Percentiles rank a stretch among this genome's conserved stretches.
These are phyloP conservation scores for Chamaecrista fasciculata DNA, from an alignment of 306 rosid genomes.

Conservation along the genomic window DNA sequence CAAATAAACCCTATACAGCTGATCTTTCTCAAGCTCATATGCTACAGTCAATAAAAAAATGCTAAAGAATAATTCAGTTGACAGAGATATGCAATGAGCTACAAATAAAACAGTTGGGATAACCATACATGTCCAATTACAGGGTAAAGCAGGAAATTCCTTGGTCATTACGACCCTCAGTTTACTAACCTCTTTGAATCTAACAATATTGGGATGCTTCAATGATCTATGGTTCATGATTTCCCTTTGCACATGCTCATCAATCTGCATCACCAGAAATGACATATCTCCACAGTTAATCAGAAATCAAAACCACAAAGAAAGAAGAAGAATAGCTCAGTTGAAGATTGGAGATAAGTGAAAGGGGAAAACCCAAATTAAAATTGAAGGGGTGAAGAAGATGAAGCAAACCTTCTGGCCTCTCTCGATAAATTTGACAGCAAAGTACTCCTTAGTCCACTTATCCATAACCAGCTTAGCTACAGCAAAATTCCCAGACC, in stretches of 20 bases:
- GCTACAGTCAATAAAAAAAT: neutral
- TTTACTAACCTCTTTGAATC: constrained; percentile 72
- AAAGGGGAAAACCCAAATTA: neutral
- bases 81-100: neutral
- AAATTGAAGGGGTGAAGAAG: constrained; percentile 10
- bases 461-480: constrained; percentile 65
- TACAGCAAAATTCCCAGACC: constrained; percentile 80
- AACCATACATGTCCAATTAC: neutral
- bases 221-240: constrained; percentile 89
- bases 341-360: neutral
- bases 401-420: constrained; percentile 61
- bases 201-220: constrained; percentile 79
- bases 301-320: constrained; percentile 16
- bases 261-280: constrained; percentile 51
- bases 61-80: neutral
- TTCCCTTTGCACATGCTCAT: constrained; percentile 74
- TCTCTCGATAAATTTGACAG: constrained; percentile 84
- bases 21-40: neutral
- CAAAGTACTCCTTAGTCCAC: constrained; percentile 49
- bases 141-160: neutral
- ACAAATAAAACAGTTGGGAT: neutral
- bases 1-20: neutral
- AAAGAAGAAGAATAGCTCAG: neutral
- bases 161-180: neutral
- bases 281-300: constrained; percentile 18